Base-by-base conservation (phyloP, 352 stramenopile species). In the Globisporangium uncinulatum region DNA sequence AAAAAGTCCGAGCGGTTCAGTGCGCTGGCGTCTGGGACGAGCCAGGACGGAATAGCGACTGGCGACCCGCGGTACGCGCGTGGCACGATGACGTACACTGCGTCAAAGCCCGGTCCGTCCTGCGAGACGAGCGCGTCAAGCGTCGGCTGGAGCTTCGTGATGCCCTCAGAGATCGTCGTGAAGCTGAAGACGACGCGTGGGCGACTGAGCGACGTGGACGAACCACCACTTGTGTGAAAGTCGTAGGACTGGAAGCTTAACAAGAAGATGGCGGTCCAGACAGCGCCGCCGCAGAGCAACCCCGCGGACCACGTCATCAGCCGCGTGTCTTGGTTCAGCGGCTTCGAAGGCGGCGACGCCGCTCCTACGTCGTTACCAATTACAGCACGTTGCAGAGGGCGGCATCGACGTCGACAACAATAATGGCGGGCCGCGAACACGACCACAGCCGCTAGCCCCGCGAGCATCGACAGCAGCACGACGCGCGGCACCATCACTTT, bases 141-240 rank as follows among this genome's bases (percentile, higher is more conserved):
- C n/a, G 66, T 75, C 19, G 57, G 58, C 39, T 71, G 53, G 45
- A 83, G 69, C 37, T 74, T 56, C 37, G 59, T 48, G 43, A 79
- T 79, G 14, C 72, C 57, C 19, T 54, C 43, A 10, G 64, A 50
- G 14, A 67, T 86, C 4, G 75, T 81, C 17, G 75, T 86, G 57
- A 86, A 81, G 65, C 75, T 86, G 56, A 83, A 86, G 4, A 83
- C 73, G 42, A 79, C 66, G 20, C 70, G 72, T 1, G 74, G 72
- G 32, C 62, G 67, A 11, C 53, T 62, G 21, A 70, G 55, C 20
- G 56, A 44, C 11, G 50, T 50, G 24, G 24, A 29, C 24, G 24
- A 29, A 31, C 62, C 65, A 56, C 67, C 62, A n/a, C 51, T 61
- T 20, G 48, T 56, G 19, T 9, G 34, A 39, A 55, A 42, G 3